Evolutionary conservation across 768 basidiomycete species (phyloP).

Genomic region (Rhodosporidiobolus sp.): DNA sequence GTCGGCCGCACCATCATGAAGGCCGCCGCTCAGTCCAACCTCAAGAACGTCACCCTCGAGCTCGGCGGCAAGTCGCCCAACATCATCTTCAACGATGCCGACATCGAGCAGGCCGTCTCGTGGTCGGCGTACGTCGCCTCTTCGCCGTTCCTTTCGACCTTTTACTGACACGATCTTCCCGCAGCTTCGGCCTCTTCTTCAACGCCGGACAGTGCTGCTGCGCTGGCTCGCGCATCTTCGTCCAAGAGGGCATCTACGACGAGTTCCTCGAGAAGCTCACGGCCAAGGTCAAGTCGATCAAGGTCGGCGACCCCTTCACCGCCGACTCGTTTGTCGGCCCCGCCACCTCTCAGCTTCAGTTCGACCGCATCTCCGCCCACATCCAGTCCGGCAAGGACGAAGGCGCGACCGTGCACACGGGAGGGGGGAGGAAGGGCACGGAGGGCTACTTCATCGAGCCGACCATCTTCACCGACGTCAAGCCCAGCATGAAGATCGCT

Average conservation of each 20-base stretch:
- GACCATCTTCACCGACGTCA: constrained; percentile 59
- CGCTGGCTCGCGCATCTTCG: constrained; percentile 76
- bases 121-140: constrained; percentile 60
- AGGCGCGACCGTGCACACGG: constrained; percentile 65
- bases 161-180: constrained; percentile 59
- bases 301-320: constrained; percentile 70
- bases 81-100: constrained; percentile 58
- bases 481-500: constrained; percentile 70
- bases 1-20: constrained; percentile 76
- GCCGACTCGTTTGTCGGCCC: constrained; percentile 67
- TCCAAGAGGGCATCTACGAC: constrained; percentile 76
- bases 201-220: constrained; percentile 76
- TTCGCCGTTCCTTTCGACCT: constrained; percentile 55
- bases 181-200: constrained; percentile 65
- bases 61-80: constrained; percentile 55
- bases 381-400: constrained; percentile 69
- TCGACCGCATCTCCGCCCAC: constrained; percentile 70
- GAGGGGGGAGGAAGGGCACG: constrained; percentile 61
- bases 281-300: constrained; percentile 54
- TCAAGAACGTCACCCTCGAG: constrained; percentile 80
- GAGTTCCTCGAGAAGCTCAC: constrained; percentile 64
- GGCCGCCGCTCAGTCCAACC: constrained; percentile 71
- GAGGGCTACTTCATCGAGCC: constrained; percentile 63
- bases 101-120: constrained; percentile 43
- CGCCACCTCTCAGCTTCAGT: constrained; percentile 67